Conservation (phyloP, 306 rosid genomes). For the Rosa lucieae region DNA sequence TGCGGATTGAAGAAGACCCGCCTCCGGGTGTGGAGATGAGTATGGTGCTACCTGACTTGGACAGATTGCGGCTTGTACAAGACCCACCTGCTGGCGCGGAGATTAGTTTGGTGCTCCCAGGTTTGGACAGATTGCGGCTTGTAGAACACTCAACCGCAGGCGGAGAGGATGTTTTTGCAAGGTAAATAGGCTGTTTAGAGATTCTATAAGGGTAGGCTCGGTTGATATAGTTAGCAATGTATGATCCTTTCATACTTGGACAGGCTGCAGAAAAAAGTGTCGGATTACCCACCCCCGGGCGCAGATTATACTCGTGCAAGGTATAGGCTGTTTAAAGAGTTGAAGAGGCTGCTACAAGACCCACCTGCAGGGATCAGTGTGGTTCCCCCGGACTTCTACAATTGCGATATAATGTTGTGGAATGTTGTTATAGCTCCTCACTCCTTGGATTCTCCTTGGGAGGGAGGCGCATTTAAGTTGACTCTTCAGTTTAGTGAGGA, state of each 20-base stretch:
- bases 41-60: not conserved
- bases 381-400: not conserved
- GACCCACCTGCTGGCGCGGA: not conserved
- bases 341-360: conserved; percentile 6
- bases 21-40: not conserved
- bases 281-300: not conserved
- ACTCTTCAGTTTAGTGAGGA: conserved; percentile 3
- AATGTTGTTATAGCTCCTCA: conserved; percentile 3
- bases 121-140: not conserved
- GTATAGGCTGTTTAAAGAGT: not conserved
- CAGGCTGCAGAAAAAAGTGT: not conserved
- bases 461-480: conserved; percentile 7
- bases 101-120: not conserved
- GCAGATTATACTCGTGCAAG: not conserved
- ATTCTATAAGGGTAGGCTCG: not conserved
- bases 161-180: not conserved
- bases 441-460: conserved; percentile 10
- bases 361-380: conserved; percentile 2
- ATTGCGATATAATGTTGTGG: not conserved
- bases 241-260: not conserved
- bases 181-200: not conserved
- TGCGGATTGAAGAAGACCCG: not conserved
- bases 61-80: not conserved
- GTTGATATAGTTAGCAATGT: not conserved
- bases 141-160: not conserved